phyloP scores from a whole-genome alignment of 805 yeast genomes.

The Ogataea salicorniae region DNA sequence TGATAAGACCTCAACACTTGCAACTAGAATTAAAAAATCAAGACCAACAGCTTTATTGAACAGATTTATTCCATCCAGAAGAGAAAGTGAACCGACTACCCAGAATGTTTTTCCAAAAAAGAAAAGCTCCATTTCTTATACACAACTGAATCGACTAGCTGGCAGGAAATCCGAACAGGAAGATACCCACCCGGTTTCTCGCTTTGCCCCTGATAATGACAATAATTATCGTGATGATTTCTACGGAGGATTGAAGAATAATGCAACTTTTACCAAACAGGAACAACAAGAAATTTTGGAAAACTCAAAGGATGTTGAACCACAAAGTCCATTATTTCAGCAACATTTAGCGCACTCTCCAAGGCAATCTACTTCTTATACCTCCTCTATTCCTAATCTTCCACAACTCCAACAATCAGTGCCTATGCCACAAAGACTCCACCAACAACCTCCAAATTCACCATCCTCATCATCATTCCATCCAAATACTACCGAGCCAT shows the following conservation, averaged over 20 bases:
- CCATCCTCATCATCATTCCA: not conserved
- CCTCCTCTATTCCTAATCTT: not conserved
- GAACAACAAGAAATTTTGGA: too few relatives aligned
- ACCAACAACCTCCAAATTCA: not conserved
- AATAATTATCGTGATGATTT: too few relatives aligned
- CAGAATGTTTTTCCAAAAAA: not conserved
- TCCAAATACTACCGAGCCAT: slow-evolving; percentile 5
- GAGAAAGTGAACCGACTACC: slow-evolving; percentile 22
- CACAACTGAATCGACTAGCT: not conserved
- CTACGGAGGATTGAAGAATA: too few relatives aligned
- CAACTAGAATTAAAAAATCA: slow-evolving; percentile 14
- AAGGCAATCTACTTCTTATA: not conserved
- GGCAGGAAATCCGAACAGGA: slow-evolving; percentile 13
- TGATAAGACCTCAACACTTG: not conserved
- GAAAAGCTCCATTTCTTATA: too few relatives aligned
- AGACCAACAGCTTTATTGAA: slow-evolving; percentile 20
- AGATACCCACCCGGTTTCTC: too few relatives aligned
- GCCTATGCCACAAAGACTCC: not conserved
- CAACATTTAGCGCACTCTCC: not conserved
- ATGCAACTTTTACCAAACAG: too few relatives aligned
- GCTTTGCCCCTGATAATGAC: too few relatives aligned
- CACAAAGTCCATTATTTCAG: too few relatives aligned
- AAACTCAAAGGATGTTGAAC: too few relatives aligned
- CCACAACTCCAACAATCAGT: not conserved
- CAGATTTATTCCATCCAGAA: slow-evolving; percentile 23